Base-by-base conservation (phyloP, 805 yeast species). In the Nakazawaea pomicola region DNA sequence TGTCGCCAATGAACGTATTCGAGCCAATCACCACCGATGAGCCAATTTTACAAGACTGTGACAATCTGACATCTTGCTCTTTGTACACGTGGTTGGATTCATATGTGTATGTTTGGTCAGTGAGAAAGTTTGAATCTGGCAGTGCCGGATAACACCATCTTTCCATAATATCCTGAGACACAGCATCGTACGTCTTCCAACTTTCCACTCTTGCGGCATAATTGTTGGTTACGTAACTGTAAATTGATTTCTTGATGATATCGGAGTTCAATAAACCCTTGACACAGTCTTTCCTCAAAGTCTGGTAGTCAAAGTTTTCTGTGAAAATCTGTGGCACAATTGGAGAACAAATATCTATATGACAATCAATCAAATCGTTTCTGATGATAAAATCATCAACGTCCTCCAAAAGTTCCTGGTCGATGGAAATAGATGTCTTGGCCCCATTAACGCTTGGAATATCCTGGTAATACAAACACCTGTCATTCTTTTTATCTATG, bases 201-300 rank as follows among this genome's bases (percentile, higher is more conserved):
- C 91, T 83, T 56, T 90, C 95, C n/a, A 88, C 98, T 56, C 99
- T 76, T 1, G 95, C 93, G 21, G 96, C 96, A 55, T 89, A 90
- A 40, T 78, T 81, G 38, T 76, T 78, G 15, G 93, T 75, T 33
- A 90, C 77, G 55, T 87, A 89, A 0, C 95, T 88, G 60, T 91
- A 91, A 23, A 93, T 85, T 42, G 90, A 84, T 58, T 93, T 91
- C 49, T 89, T 90, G 51, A 93, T 68, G 51, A 93, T 73, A 61
- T 93, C 99, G 38, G 95, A 83, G 12, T 93, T 82, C 45, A 93
- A 69, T 19, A 91, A 93, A 41, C 98, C 97, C 51, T 78, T 83
- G 23, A 91, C 85, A 56, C 91, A 93, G 62, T 93, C 98, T 27
- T 75, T 70, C 60, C 99, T 75, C 47, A 91, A 67, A 39, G 76